These are phyloP conservation scores for Rhodotorula toruloides DNA, from an alignment of 768 basidiomycete genomes.

Conservation along the genomic window DNA sequence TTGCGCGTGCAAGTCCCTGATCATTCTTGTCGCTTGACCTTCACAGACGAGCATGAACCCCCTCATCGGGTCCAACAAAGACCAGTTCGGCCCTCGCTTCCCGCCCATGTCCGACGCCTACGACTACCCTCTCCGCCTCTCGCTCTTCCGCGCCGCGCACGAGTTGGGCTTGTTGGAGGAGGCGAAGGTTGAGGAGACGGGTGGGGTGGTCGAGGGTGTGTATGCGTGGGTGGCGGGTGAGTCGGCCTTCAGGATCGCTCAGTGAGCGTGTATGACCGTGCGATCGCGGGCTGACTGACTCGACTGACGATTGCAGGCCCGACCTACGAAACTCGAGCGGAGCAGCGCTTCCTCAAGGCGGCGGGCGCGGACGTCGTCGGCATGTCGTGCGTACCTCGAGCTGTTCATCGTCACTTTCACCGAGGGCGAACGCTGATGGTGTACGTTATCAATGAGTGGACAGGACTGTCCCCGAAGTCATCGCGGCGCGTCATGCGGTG, in stretches of 20 bases:
- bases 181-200: too few relatives aligned
- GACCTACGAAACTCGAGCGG: conserved; percentile 82
- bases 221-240: conserved; percentile 82
- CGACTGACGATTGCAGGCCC: conserved; percentile 56
- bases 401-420: too few relatives aligned
- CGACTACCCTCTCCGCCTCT: conserved; percentile 62
- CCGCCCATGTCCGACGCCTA: conserved; percentile 80
- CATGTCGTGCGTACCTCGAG: too few relatives aligned
- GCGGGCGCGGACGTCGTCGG: conserved; percentile 86
- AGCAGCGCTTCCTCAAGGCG: conserved; percentile 67
- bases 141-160: conserved; percentile 67
- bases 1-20: neutral
- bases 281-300: conserved; percentile 39
- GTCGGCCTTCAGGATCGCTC: neutral
- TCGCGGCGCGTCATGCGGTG: conserved; percentile 55
- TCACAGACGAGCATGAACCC: conserved; percentile 54
- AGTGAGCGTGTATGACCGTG: too few relatives aligned
- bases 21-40: neutral
- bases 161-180: conserved; percentile 55
- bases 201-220: too few relatives aligned
- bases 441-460: too few relatives aligned
- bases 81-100: conserved; percentile 62
- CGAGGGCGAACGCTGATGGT: too few relatives aligned
- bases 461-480: conserved; percentile 84
- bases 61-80: conserved; percentile 65